Evolutionary conservation across 768 basidiomycete genomes (phyloP).

Genomic region (Boletus bicolor): DNA sequence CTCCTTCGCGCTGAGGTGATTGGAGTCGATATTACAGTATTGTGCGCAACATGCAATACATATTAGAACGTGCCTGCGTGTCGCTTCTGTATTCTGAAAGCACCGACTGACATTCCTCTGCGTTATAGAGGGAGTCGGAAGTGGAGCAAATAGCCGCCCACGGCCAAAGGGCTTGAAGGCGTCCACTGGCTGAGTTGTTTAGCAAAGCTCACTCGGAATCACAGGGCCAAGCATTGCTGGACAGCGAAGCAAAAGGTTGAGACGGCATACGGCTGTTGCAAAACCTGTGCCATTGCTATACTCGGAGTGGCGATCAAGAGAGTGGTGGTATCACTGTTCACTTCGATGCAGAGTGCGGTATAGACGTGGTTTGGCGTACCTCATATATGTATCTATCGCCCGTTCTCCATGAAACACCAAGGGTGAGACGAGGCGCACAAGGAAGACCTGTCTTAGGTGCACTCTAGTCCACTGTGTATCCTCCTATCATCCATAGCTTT

Average conservation of each 20-base stretch:
- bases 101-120: constrained; percentile 14
- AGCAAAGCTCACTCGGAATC: constrained; percentile 9
- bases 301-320: not conserved
- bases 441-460: too few relatives aligned
- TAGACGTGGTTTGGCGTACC: too few relatives aligned
- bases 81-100: constrained; percentile 15
- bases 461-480: too few relatives aligned
- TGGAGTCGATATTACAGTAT: not conserved
- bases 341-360: not conserved
- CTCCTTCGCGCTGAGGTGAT: constrained; percentile 17
- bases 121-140: constrained; percentile 17
- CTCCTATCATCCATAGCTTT: too few relatives aligned
- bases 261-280: constrained; percentile 8
- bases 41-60: not conserved
- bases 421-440: too few relatives aligned
- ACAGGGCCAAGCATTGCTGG: constrained; percentile 8
- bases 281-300: not conserved
- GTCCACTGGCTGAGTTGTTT: constrained; percentile 17
- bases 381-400: not conserved
- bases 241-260: constrained; percentile 1
- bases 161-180: constrained; percentile 17
- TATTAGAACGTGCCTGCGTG: constrained; percentile 7
- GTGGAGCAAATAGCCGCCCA: constrained; percentile 24
- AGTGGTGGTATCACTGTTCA: not conserved
- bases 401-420: not conserved